Conservation (phyloP, 306 rosid genomes). For the Cucumis hystrix region DNA sequence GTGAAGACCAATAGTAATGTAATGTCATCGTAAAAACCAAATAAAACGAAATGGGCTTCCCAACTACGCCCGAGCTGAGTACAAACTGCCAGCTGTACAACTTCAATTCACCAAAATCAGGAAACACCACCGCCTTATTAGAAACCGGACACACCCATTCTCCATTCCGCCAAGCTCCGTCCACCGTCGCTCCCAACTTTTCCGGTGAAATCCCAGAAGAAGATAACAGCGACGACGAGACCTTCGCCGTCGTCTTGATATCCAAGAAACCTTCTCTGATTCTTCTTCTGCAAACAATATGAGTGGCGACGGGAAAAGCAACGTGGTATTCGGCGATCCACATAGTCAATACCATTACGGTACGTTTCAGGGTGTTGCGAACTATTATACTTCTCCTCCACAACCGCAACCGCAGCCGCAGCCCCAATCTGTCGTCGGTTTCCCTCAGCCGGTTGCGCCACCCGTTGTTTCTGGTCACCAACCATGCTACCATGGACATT, state of each 20-base stretch:
- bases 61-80: background rate
- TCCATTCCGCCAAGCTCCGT: background rate
- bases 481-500: slow-evolving; percentile 16
- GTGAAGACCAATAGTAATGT: too few relatives aligned
- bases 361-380: slow-evolving; percentile 84
- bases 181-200: background rate
- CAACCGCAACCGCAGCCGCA: slow-evolving; percentile 22
- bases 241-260: background rate
- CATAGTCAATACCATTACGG: slow-evolving; percentile 48
- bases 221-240: background rate
- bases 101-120: background rate
- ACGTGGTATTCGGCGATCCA: slow-evolving; percentile 17
- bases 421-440: slow-evolving; percentile 23
- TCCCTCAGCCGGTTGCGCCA: slow-evolving; percentile 36
- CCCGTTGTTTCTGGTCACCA: slow-evolving; percentile 13
- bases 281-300: slow-evolving; percentile 12
- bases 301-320: slow-evolving; percentile 38
- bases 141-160: background rate
- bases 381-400: slow-evolving; percentile 32
- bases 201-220: background rate
- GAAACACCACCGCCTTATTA: background rate
- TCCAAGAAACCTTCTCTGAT: background rate
- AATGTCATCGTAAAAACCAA: too few relatives aligned
- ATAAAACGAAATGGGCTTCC: too few relatives aligned
- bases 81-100: background rate